These are phyloP conservation scores for Babesia microti DNA, from an alignment of 169 alveolate species.

Conservation along the genomic window DNA sequence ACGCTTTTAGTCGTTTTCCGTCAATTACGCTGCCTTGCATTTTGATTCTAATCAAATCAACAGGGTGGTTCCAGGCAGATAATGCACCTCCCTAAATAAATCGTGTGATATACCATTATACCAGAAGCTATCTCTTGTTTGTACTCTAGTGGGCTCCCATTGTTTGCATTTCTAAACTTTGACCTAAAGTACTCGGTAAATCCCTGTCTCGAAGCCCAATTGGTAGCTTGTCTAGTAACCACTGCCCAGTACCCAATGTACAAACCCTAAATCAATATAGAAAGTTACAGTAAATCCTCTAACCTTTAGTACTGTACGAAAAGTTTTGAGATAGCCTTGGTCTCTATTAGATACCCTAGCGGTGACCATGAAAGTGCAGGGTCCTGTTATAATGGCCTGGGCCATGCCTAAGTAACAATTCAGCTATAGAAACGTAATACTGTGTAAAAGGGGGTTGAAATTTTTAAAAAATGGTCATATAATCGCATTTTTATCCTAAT, in stretches of 20 bases:
- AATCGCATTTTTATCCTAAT: no score
- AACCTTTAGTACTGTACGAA: no score
- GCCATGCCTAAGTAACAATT: no score
- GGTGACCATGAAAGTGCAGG: slow-evolving; percentile 63
- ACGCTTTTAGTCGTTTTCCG: slow-evolving; percentile 29
- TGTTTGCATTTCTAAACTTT: not conserved
- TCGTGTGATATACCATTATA: slow-evolving; percentile 16
- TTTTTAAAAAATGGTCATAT: no score
- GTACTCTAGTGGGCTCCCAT: not conserved
- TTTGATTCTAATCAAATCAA: slow-evolving; percentile 61
- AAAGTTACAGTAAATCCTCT: no score
- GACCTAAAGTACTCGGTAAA: slow-evolving; percentile 50
- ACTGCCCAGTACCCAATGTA: slow-evolving; percentile 61
- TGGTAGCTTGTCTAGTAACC: slow-evolving; percentile 60
- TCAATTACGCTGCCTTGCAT: slow-evolving; percentile 61
- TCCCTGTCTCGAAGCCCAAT: slow-evolving; percentile 71
- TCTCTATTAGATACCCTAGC: slow-evolving; percentile 49
- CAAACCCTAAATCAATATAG: slow-evolving; percentile 51
- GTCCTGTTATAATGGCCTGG: slow-evolving; percentile 59
- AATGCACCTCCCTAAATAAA: slow-evolving; percentile 54
- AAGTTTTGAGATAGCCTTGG: slow-evolving; percentile 13
- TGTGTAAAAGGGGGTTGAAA: no score
- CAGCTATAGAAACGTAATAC: no score
- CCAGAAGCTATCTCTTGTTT: not conserved
- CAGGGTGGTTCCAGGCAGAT: slow-evolving; percentile 65